These are phyloP conservation scores for Diaporthe ampelina DNA, from an alignment of 2,329 filamentous ascomycete genomes.

Conservation along the genomic window DNA sequence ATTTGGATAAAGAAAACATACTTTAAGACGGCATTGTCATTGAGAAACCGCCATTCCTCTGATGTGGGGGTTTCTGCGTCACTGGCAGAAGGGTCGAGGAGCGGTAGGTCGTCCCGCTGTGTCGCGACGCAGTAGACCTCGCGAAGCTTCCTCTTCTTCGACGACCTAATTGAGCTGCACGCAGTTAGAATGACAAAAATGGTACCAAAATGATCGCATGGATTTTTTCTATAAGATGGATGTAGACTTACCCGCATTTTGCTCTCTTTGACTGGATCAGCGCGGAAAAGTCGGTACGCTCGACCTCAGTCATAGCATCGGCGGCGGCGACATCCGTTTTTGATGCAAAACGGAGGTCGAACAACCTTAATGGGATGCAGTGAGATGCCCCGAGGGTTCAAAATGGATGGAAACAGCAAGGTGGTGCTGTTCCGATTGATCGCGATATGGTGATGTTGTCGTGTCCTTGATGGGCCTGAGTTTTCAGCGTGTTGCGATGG, in stretches of 20 bases:
- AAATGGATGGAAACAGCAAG: constrained; percentile 54
- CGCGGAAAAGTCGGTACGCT: constrained; percentile 74
- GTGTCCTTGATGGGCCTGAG: constrained; percentile 38
- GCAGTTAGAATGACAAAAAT: constrained; percentile 60
- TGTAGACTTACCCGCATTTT: constrained; percentile 70
- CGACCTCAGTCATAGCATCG: constrained; percentile 81
- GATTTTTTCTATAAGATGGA: constrained; percentile 61
- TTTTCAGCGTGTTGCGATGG: constrained; percentile 39
- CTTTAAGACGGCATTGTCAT: constrained; percentile 71
- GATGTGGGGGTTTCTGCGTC: constrained; percentile 68
- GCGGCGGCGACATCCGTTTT: constrained; percentile 79
- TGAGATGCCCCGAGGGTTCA: constrained; percentile 50
- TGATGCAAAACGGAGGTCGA: constrained; percentile 69
- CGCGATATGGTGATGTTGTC: constrained; percentile 35
- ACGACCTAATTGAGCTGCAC: constrained; percentile 78
- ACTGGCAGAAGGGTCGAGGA: constrained; percentile 68
- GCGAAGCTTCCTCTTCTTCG: constrained; percentile 91
- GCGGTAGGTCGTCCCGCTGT: constrained; percentile 73
- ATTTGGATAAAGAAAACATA: constrained; percentile 57
- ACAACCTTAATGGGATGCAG: constrained; percentile 51
- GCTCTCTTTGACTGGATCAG: constrained; percentile 75
- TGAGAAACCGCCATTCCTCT: constrained; percentile 69
- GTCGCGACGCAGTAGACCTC: constrained; percentile 87
- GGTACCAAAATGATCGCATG: constrained; percentile 64
- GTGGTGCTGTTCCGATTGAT: constrained; percentile 53